Base-by-base conservation (phyloP, 371 early-diverging fungal species). In the Mortierella polycephala region DNA sequence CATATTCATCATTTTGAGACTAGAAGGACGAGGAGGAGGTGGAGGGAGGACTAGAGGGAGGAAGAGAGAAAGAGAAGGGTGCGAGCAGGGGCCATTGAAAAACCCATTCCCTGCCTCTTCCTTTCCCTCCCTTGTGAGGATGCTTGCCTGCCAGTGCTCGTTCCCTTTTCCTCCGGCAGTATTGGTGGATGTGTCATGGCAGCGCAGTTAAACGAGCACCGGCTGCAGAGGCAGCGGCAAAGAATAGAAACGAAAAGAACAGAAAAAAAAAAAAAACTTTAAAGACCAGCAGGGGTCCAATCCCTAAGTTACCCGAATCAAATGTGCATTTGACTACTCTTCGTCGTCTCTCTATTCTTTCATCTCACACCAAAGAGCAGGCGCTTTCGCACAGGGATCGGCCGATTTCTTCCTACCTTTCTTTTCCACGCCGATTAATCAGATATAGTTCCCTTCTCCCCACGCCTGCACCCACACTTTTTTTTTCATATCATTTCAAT, bases 1-100 rank as follows among this genome's bases (percentile, higher is more conserved):
- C 64, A 46, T 7, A 40, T 53, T 63, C 71, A 70, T 70, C 41
- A 49, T 68, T 44, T 37, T 9, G 39, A 9, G 21, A 39, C 41
- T 14, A 57, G 42, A 20, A 30, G 30, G 39, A 4, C 16, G 58
- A 12, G 21, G 7, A 16, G 44, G 14, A 30, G 13, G 58, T 0
- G 21, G 7, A 16, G 44, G 14, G n/a, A 21, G n/a, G 37, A n/a
- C 30, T 7, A 42, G 51, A 57, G 14, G 44, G 50, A 49, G 10
- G 39, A 18, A 46, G 42, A 67, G 50, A 57, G 30, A n/a, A 50
- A 40, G 20, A 42, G 20, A 39, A 41, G 56, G 56, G 39, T 47
- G n/a, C 47, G 30, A 37, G 54, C 30, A 10, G 7, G 16, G 5
- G 30, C 12, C 47, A 3, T 20, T 20, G 18, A 10, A 41, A 13